Base-by-base conservation (phyloP, 1,139 yeast genomes). In the Lodderomyces theae region DNA sequence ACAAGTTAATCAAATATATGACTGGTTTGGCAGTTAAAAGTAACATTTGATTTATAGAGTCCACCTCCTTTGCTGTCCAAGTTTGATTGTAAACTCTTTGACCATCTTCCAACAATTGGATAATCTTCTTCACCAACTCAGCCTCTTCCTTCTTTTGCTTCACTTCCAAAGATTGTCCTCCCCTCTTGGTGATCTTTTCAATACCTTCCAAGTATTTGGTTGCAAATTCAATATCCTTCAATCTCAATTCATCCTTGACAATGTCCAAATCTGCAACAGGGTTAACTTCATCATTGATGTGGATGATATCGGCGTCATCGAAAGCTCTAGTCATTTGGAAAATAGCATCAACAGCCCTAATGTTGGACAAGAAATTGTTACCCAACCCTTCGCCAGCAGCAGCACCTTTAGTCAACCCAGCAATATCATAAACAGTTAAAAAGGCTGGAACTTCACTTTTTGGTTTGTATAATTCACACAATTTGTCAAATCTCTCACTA, bases 311-410 rank as follows among this genome's bases (percentile, higher is more conserved):
- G 41, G 97, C 94, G 66, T 92, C 98, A 62, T 92, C 98, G 58
- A 92, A 92, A 70, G 95, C 86, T 75, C 99, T 85, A 44, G 92
- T 97, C 53, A 92, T 96, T 71, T 94, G 98, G 75, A 86, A 92
- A 59, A 92, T 82, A 51, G 97, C 96, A 76, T 92, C 98, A 49
- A 92, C 98, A 39, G 98, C 95, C 69, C 98, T 82, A 57, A 92
- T 92, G 68, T 92, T 92, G 53, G 97, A 86, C 74, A 92, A 82
- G 80, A 92, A 92, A 53, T 95, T 95, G 67, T 92, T 94, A 64
- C 98, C 98, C 54, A 92, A 80, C 62, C 98, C 98, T 69, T 92
- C 98, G 70, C 98, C 98, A 42, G 89, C 83, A 49, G 89, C 83
- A 39, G 98, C 98, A 65, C 98, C 97, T 66, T 89, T 88, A 51